Percentiles rank a stretch among this genome's conserved stretches.
Conservation (phyloP, 163 green algal species). For the Chlorella variabilis region DNA sequence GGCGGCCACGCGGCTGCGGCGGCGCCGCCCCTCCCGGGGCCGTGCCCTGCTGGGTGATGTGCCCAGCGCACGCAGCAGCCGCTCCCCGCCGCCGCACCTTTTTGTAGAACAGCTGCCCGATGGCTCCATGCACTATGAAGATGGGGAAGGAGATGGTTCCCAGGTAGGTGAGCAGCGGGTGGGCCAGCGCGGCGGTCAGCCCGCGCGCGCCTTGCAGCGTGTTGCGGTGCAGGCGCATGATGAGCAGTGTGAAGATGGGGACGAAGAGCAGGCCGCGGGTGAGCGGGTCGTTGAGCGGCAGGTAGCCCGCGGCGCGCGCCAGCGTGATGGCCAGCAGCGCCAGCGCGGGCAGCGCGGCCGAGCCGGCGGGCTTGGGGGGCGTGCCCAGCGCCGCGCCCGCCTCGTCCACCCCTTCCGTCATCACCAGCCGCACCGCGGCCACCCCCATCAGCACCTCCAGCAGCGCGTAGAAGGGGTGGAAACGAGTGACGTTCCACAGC, state of each 20-base stretch:
- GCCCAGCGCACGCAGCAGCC: no score
- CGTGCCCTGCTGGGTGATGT: no score
- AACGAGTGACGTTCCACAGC: slow-evolving; percentile 41
- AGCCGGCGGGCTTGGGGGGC: slow-evolving; percentile 11
- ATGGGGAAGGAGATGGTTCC: slow-evolving; percentile 47
- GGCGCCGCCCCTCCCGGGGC: no score
- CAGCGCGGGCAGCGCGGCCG: slow-evolving; percentile 18
- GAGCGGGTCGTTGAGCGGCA: slow-evolving; percentile 35
- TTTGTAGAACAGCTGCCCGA: slow-evolving; percentile 47
- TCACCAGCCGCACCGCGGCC: slow-evolving; percentile 34
- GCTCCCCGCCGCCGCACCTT: no score
- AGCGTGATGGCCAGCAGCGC: slow-evolving; percentile 34
- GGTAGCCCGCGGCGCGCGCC: slow-evolving; percentile 25
- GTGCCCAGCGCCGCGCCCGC: slow-evolving; percentile 16
- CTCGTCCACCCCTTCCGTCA: slow-evolving; percentile 37
- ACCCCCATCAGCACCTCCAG: slow-evolving; percentile 43
- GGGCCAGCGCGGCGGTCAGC: slow-evolving; percentile 20
- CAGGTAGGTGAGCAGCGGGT: slow-evolving; percentile 38
- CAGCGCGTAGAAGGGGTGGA: slow-evolving; percentile 45
- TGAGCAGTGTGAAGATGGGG: slow-evolving; percentile 28
- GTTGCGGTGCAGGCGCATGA: slow-evolving; percentile 43
- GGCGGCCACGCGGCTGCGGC: no score
- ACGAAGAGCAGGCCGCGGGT: slow-evolving; percentile 32
- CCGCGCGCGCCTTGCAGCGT: slow-evolving; percentile 31
- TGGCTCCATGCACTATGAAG: slow-evolving; percentile 40